Conservation (phyloP, 768 basidiomycete species). For the Termitomyces sp. region DNA sequence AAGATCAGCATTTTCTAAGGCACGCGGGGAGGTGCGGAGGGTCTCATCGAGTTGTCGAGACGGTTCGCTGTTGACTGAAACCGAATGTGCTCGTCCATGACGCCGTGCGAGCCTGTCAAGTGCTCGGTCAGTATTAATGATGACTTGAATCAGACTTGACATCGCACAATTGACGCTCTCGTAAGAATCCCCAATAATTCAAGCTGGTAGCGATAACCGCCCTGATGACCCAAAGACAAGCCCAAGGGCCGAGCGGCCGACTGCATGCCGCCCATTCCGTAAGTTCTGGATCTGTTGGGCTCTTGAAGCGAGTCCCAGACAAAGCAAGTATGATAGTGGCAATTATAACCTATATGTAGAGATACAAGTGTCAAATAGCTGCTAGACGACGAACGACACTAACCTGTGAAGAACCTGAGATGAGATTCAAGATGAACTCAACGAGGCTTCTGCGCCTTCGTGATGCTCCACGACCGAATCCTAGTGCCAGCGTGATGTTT, state of each 20-base stretch:
- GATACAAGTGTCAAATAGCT: not conserved
- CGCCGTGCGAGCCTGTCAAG: constrained; percentile 10
- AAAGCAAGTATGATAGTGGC: constrained; percentile 47
- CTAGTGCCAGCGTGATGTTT: constrained; percentile 36
- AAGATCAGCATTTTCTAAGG: not conserved
- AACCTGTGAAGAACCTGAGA: constrained; percentile 46
- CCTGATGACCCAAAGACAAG: constrained; percentile 56
- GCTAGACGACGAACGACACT: not conserved
- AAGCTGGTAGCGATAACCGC: constrained; percentile 42
- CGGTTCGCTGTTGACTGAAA: not conserved
- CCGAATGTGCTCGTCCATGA: constrained; percentile 1
- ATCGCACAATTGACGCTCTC: constrained; percentile 26
- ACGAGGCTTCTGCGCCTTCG: constrained; percentile 48
- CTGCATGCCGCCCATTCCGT: constrained; percentile 62
- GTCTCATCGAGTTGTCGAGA: not conserved
- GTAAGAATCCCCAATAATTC: constrained; percentile 52
- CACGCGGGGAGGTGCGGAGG: not conserved
- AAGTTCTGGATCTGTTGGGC: constrained; percentile 30
- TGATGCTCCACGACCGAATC: constrained; percentile 48
- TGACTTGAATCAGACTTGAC: not conserved
- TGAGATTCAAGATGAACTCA: constrained; percentile 44
- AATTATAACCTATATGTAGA: constrained; percentile 36
- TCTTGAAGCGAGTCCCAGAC: constrained; percentile 38
- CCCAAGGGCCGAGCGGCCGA: constrained; percentile 64
- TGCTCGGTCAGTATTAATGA: not conserved